Evolutionary conservation across 495 filamentous ascomycete genomes (phyloP), one percentile per base, ranked within the genome.

Genomic region (Staphylotrichum longicolle): DNA sequence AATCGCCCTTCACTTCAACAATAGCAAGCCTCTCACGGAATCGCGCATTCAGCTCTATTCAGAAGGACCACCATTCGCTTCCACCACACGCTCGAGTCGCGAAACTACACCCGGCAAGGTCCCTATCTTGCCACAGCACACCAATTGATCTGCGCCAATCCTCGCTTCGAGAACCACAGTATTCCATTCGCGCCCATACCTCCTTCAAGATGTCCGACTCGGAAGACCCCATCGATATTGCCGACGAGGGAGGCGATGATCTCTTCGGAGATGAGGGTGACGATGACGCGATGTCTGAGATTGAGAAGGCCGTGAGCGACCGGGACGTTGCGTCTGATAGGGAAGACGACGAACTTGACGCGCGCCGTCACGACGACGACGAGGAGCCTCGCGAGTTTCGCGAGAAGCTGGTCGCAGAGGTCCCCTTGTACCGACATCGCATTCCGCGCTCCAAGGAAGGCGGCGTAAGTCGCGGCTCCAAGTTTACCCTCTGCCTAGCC

Each of bases 271-370:
- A 77, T 52, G 78, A 76, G 37, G 37, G 10, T 30, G 79, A 72
- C 54, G 73, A 75, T 34, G 73, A 64, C 49, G 65, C 70, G 54
- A 56, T 58, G 52, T 70, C 63, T 0, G 62, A 72, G 49, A 41
- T 64, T 27, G 71, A 69, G 51, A 74, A 74, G 59, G 66, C 68
- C 32, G 64, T 74, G 61, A 87, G 83, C 67, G 91, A 96, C 68
- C 81, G 85, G 49, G 90, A 91, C 33, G 76, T 95, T 2, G 89
- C 87, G 61, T 96, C 91, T 9, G 91, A 87, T n/a, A 86, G 88
- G 63, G 90, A 91, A 55, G 80, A 81, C 34, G 76, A 78, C 8
- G 71, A 66, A 7, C 53, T 67, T 11, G 70, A 77, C 51, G 62
- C 66, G 20, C 64, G 69, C 35, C 61, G 62, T 41, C 60, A 68